Base-by-base conservation (phyloP, 1,284 basidiomycete species). In the Cerrena zonata region DNA sequence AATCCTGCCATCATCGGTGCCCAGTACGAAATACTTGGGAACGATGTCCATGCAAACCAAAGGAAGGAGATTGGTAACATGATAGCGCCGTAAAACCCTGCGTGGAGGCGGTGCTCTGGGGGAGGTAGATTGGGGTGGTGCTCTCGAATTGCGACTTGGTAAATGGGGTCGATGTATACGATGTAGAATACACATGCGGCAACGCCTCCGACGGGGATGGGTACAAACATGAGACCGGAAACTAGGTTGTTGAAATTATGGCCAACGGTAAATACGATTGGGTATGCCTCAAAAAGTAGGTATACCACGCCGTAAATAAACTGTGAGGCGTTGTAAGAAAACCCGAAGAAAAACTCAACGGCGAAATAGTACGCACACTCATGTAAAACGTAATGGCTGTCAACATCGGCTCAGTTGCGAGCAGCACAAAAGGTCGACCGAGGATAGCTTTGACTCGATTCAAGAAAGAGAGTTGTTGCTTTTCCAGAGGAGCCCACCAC, bases 361-460 rank as follows among this genome's bases (percentile, higher is more conserved):
- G 12, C 19, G 40, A 13, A 41, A 37, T 36, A 34, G 13, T 2
- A 71, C 78, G 58, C 57, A 84, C 74, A 48, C 79, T 79, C 71
- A 80, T 74, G 68, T 89, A 91, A 5, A 82, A 38, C 0, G 87
- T 90, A 39, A 87, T 68, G 10, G 80, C 77, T 7, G 86, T 66
- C 5, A 93, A 69, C 80, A 92, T 90, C 0, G 89, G 89, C 63
- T 93, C 91, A n/a, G 70, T 69, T 52, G 80, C 73, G 27, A 91
- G 74, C 55, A 88, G 77, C 57, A 77, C 74, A 69, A 83, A 91
- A 0, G 82, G 89, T 61, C 81, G 72, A 59, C 72, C 70, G 27
- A 86, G 57, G 2, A 80, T 75, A 43, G 66, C 61, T 58, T 82
- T 72, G 1, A 79, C 27, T 18, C 71, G 70, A 41, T 72, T 62